These are phyloP conservation scores for Aspergillus sp. DNA, from an alignment of 2,329 filamentous ascomycete genomes.

Conservation along the genomic window DNA sequence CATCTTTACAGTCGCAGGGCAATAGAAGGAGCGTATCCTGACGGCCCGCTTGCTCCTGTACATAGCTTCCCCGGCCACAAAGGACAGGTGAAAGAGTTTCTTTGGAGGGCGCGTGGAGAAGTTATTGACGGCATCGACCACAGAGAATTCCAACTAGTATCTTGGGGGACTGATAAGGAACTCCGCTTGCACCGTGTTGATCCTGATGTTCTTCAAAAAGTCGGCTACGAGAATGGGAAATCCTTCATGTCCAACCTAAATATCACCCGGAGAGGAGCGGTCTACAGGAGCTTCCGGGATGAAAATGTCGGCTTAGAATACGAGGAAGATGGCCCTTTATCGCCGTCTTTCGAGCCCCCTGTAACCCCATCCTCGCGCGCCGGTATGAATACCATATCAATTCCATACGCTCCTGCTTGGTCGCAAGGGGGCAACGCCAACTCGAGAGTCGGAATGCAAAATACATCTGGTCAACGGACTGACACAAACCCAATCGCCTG, in stretches of 20 bases:
- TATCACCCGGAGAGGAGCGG: conserved; percentile 77
- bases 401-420: conserved; percentile 52
- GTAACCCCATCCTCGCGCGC: conserved; percentile 27
- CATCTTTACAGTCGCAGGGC: conserved; percentile 74
- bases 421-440: conserved; percentile 49
- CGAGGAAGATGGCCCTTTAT: conserved; percentile 50
- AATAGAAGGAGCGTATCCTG: conserved; percentile 37
- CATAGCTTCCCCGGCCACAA: conserved; percentile 56
- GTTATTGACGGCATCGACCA: conserved; percentile 70
- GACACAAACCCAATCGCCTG: conserved; percentile 61
- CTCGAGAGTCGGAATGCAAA: conserved; percentile 49
- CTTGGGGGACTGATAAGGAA: conserved; percentile 86
- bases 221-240: conserved; percentile 72
- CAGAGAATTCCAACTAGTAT: conserved; percentile 88
- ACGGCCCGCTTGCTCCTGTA: conserved; percentile 43
- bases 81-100: conserved; percentile 79
- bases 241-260: conserved; percentile 64
- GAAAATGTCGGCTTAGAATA: conserved; percentile 59
- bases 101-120: conserved; percentile 78
- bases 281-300: conserved; percentile 81
- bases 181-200: conserved; percentile 75
- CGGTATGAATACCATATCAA: conserved; percentile 51
- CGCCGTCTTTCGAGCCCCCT: conserved; percentile 24
- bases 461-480: conserved; percentile 46
- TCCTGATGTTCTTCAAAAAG: conserved; percentile 61